Percentiles rank a stretch among this genome's conserved stretches.
Conservation (phyloP, 768 basidiomycete species). For the Leccinum broughii region DNA sequence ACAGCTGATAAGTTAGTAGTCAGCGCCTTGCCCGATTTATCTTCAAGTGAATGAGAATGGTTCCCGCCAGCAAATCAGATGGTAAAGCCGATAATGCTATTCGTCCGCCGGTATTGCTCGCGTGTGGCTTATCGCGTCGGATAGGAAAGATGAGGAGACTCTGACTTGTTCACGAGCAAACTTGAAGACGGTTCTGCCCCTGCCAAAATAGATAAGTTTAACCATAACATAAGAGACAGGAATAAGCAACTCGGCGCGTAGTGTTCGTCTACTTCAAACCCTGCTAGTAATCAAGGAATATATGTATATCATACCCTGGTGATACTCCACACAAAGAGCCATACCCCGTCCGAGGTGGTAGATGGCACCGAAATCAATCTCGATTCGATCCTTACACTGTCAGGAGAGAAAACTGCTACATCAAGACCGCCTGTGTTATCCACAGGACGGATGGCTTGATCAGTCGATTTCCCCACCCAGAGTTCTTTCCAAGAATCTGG, state of each 20-base stretch:
- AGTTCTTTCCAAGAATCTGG: slow-evolving; percentile 30
- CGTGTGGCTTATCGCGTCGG: too few species aligned
- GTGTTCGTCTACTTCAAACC: not conserved
- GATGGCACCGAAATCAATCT: slow-evolving; percentile 17
- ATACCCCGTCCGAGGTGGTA: not conserved
- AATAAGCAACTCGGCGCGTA: not conserved
- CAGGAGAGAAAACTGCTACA: slow-evolving; percentile 28
- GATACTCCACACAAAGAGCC: slow-evolving; percentile 23
- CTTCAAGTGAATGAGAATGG: too few species aligned
- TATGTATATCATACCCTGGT: slow-evolving; percentile 9
- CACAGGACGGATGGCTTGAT: not conserved
- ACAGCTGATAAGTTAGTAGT: too few species aligned
- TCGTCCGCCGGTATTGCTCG: too few species aligned
- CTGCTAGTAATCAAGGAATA: not conserved
- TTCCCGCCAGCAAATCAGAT: too few species aligned
- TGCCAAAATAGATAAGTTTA: not conserved
- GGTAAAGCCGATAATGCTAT: too few species aligned
- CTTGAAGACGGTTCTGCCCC: too few species aligned
- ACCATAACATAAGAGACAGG: not conserved
- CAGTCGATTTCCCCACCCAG: slow-evolving; percentile 19
- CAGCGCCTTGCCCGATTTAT: too few species aligned
- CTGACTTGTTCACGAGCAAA: too few species aligned
- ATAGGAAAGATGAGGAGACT: too few species aligned
- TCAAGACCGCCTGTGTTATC: not conserved
- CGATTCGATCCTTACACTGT: slow-evolving; percentile 33